These are phyloP conservation scores for Myotisia sp. DNA, from an alignment of 2,329 filamentous ascomycete genomes.

Conservation along the genomic window DNA sequence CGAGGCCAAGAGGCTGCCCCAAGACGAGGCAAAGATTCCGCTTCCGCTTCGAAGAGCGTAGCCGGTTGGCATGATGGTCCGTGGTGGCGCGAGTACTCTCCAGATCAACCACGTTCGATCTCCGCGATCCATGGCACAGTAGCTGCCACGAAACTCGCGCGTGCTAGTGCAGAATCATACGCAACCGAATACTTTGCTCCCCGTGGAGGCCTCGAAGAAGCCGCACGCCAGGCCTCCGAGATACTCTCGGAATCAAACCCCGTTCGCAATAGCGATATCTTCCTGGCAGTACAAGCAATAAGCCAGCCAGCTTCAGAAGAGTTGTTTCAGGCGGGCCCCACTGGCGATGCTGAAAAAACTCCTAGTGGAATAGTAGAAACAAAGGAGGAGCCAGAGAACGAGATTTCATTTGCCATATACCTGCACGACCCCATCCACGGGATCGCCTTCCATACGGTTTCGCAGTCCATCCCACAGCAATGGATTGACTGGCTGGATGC, in stretches of 20 bases:
- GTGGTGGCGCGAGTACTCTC: conserved; percentile 61
- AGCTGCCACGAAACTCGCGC: conserved; percentile 81
- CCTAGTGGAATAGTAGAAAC: conserved; percentile 23
- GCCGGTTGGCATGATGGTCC: conserved; percentile 75
- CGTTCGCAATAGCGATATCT: conserved; percentile 83
- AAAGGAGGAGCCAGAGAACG: conserved; percentile 35
- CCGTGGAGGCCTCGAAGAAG: conserved; percentile 64
- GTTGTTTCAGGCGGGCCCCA: conserved; percentile 51
- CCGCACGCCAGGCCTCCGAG: conserved; percentile 65
- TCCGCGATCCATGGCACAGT: conserved; percentile 64
- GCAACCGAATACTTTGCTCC: conserved; percentile 69
- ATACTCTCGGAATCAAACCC: conserved; percentile 72
- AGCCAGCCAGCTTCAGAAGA: conserved; percentile 48
- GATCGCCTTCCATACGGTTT: conserved; percentile 71
- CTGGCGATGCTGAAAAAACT: conserved; percentile 14
- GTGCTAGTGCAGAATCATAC: conserved; percentile 79
- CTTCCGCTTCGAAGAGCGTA: conserved; percentile 13
- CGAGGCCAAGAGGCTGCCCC: conserved; percentile 73
- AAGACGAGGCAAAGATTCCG: conserved; percentile 38
- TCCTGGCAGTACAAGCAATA: conserved; percentile 87
- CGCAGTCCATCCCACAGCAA: conserved; percentile 65
- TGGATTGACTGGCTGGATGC: conserved; percentile 92
- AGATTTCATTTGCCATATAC: conserved; percentile 64
- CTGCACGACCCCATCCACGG: conserved; percentile 77
- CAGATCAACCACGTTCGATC: conserved; percentile 57